These are phyloP conservation scores for Scleroderma bovista DNA, from an alignment of 768 basidiomycete species.

Conservation along the genomic window DNA sequence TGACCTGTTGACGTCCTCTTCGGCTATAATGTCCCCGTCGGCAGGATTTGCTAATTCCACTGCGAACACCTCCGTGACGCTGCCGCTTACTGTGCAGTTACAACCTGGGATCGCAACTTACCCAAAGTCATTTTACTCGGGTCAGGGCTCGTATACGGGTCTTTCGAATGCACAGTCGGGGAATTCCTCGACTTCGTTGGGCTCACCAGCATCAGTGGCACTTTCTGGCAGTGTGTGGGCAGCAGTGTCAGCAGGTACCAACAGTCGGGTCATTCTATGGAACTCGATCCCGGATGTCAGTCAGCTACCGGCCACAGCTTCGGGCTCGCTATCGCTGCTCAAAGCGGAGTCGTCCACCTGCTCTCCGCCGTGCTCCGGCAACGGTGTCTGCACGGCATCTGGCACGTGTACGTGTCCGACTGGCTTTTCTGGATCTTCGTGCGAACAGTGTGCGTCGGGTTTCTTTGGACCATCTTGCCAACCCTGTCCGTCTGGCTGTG, in stretches of 20 bases:
- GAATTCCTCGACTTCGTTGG: slow-evolving; percentile 47
- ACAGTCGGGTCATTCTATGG: slow-evolving; percentile 67
- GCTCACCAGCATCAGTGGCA: slow-evolving; percentile 51
- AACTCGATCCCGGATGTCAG: slow-evolving; percentile 70
- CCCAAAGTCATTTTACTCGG: slow-evolving; percentile 56
- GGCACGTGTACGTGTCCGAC: slow-evolving; percentile 68
- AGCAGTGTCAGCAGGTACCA: slow-evolving; percentile 51
- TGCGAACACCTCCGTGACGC: slow-evolving; percentile 37
- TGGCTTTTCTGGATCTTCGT: slow-evolving; percentile 74
- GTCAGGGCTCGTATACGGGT: slow-evolving; percentile 52
- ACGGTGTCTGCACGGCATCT: slow-evolving; percentile 63
- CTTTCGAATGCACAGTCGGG: slow-evolving; percentile 42
- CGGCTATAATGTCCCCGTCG: slow-evolving; percentile 51
- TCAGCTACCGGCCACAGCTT: slow-evolving; percentile 52
- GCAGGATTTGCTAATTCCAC: slow-evolving; percentile 60
- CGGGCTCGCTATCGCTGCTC: slow-evolving; percentile 52
- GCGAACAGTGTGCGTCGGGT: slow-evolving; percentile 69
- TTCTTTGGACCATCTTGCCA: slow-evolving; percentile 74
- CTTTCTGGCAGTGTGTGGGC: slow-evolving; percentile 69
- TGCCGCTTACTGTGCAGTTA: slow-evolving; percentile 66
- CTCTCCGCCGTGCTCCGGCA: slow-evolving; percentile 67
- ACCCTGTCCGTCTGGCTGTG: slow-evolving; percentile 64
- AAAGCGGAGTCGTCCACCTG: slow-evolving; percentile 72
- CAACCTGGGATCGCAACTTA: slow-evolving; percentile 67
- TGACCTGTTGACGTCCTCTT: slow-evolving; percentile 57